Evolutionary conservation across 441 rosid genomes (phyloP), one percentile per base, ranked within the genome.

Genomic region (Aleurites moluccanus): DNA sequence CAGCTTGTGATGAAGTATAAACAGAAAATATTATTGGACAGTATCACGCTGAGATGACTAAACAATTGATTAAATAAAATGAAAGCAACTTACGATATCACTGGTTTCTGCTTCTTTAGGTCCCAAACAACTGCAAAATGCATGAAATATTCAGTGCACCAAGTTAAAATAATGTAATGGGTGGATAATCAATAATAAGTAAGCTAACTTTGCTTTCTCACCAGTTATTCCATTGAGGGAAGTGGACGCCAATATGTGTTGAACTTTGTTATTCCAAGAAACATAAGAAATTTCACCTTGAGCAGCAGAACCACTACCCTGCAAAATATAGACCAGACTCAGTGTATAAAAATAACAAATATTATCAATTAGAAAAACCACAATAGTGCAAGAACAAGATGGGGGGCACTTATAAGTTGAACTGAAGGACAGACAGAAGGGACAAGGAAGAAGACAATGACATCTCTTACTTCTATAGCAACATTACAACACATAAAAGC

Each of bases 251-350:
- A 96, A 82, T 77, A 96, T 96, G 73, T 94, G 92, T 47, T 90
- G 92, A 83, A 94, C 97, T 86, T 89, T 96, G 83, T 92, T 83
- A 80, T 96, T 96, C 99, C 99, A 96, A 53, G 99, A 94, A 56
- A 96, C 77, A 83, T 84, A 94, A 28, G 99, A 94, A 80, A 94
- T 92, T 91, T 96, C 99, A 79, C 96, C 98, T 87, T 96, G 99
- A 55, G 94, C 71, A 69, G 99, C 90, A 79, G 96, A 86, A 85
- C 98, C 96, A 80, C 84, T 90, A 75, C 92, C 98, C 98, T 96
- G 92, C 84, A 80, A 78, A 73, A 82, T 73, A 73, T 44, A 60
- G 50, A 13, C 40, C 13, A 74, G 33, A 61, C 65, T 49, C 30
- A 62, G 49, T 35, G 9, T 25, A 28, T 28, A 20, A 61, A 44